A percentile compares a stretch with the other conserved stretches of the same genome.
These are phyloP conservation scores for Rhizopus arrhizus DNA, from an alignment of 371 early-diverging fungal species.

Conservation along the genomic window DNA sequence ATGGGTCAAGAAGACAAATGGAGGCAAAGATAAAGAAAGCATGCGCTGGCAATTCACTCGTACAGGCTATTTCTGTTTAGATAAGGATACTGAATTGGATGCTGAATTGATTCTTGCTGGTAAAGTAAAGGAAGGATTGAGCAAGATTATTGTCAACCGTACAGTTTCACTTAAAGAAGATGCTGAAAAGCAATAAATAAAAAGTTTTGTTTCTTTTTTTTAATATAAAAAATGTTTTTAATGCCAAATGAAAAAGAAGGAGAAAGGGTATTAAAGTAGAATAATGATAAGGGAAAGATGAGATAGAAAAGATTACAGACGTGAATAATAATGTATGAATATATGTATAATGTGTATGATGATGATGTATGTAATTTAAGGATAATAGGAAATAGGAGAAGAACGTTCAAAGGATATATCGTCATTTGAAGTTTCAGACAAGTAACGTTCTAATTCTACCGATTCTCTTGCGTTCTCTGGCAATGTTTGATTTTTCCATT, in stretches of 20 bases:
- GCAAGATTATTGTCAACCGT: conserved; percentile 78
- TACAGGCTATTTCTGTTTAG: conserved; percentile 97
- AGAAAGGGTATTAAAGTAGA: too few species aligned
- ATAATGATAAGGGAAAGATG: too few species aligned
- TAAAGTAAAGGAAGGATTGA: conserved; percentile 41
- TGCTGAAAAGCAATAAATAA: conserved; percentile 61
- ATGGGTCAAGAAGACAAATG: conserved; percentile 52
- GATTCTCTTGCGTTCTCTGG: conserved; percentile 33
- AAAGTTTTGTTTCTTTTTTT: neutral
- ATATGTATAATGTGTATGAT: too few species aligned
- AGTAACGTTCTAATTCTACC: conserved; percentile 28
- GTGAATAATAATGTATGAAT: too few species aligned
- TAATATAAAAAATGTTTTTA: neutral
- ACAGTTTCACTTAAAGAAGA: conserved; percentile 95
- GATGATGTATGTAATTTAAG: too few species aligned
- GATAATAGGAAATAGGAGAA: neutral
- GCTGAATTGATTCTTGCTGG: conserved; percentile 42
- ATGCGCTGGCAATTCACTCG: conserved; percentile 96
- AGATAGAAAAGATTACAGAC: too few species aligned
- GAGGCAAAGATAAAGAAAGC: conserved; percentile 64
- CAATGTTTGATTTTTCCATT: conserved; percentile 43
- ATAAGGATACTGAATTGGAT: conserved; percentile 79
- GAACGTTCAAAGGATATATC: conserved; percentile 13
- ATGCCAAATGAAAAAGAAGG: too few species aligned
- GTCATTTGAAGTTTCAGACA: conserved; percentile 27